Conservation (phyloP, 2,329 filamentous ascomycete genomes). For the Leptographium wingfieldii region DNA sequence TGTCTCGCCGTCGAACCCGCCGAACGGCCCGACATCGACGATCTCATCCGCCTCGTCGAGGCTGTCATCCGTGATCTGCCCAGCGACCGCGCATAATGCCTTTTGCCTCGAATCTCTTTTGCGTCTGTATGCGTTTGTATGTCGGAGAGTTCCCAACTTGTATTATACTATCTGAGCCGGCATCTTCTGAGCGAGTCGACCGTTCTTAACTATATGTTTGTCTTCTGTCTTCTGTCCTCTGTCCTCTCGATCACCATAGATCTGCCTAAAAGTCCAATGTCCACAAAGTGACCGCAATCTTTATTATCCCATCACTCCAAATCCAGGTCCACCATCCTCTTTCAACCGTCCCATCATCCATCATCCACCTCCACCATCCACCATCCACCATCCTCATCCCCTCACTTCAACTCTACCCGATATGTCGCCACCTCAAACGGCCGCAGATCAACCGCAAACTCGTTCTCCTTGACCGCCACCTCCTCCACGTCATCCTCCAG, state of each 20-base stretch:
- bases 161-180: neutral
- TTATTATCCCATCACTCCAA: too few species aligned
- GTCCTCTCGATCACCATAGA: too few species aligned
- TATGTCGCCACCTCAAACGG: constrained; percentile 82
- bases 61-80: constrained; percentile 55
- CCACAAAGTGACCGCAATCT: too few species aligned
- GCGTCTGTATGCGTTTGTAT: neutral
- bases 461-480: constrained; percentile 29
- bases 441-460: constrained; percentile 52
- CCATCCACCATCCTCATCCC: neutral
- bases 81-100: constrained; percentile 26
- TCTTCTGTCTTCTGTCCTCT: too few species aligned
- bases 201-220: too few species aligned
- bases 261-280: neutral
- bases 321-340: too few species aligned
- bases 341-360: too few species aligned
- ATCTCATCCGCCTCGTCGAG: constrained; percentile 71
- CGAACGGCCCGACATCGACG: constrained; percentile 77
- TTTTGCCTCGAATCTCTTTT: neutral
- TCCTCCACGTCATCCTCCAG: constrained; percentile 76
- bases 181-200: neutral
- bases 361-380: too few species aligned
- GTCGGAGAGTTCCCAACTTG: neutral
- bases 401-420: constrained; percentile 13
- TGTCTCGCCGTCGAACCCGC: constrained; percentile 79